These are phyloP conservation scores for Clarireedia paspali DNA, from an alignment of 2,329 filamentous ascomycete genomes.

Conservation along the genomic window DNA sequence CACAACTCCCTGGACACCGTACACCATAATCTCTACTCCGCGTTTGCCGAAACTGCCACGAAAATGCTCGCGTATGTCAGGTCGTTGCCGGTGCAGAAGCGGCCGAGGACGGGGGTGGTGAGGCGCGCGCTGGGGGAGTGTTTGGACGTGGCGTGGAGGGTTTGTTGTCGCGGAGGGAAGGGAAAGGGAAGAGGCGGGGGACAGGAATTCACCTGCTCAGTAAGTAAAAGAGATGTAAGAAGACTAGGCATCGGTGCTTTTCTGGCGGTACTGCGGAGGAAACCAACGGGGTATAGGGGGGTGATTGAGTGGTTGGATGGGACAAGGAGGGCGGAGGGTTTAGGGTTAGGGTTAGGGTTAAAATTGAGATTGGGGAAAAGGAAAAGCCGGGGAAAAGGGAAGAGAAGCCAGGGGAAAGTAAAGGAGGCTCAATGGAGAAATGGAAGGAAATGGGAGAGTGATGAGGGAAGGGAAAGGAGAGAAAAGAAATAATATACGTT, in stretches of 20 bases:
- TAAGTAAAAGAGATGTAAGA: slow-evolving; percentile 25
- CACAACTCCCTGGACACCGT: slow-evolving; percentile 68
- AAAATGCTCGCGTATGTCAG: slow-evolving; percentile 60
- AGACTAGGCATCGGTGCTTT: slow-evolving; percentile 63
- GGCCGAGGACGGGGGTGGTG: slow-evolving; percentile 20
- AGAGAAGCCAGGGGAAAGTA: neutral
- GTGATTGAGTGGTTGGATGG: slow-evolving; percentile 61
- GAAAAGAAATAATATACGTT: neutral
- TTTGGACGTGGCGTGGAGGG: slow-evolving; percentile 3
- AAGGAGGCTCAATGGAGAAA: too few relatives aligned
- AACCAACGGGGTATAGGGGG: slow-evolving; percentile 60
- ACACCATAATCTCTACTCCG: slow-evolving; percentile 64
- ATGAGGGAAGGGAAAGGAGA: neutral
- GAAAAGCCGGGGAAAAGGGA: neutral
- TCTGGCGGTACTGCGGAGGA: slow-evolving; percentile 54
- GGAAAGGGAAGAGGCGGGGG: slow-evolving; percentile 13
- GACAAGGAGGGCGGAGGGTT: neutral
- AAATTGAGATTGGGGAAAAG: neutral
- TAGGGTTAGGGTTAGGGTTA: neutral
- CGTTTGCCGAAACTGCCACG: slow-evolving; percentile 69
- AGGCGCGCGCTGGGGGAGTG: slow-evolving; percentile 15
- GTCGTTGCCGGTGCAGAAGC: slow-evolving; percentile 43
- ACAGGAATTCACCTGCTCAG: slow-evolving; percentile 1
- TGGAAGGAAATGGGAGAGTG: neutral
- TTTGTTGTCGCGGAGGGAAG: slow-evolving; percentile 24